Base-by-base conservation (phyloP, 2,329 filamentous ascomycete species). In the Thielaviopsis ethacetica region DNA sequence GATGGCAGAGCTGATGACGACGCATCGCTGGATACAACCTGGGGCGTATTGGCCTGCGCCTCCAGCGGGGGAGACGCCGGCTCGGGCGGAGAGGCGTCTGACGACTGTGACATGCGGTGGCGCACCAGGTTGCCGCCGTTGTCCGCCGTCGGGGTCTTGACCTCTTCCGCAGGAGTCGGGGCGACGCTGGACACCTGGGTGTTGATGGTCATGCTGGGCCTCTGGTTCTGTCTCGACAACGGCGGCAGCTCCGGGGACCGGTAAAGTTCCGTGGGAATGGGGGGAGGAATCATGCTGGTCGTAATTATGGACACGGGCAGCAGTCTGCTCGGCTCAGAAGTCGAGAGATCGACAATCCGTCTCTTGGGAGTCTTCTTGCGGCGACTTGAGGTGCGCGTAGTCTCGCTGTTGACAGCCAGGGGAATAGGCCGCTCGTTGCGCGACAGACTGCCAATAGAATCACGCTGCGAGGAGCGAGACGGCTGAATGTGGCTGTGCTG, bases 281-380 rank as follows among this genome's bases (percentile, higher is more conserved):
- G 56, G 9, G 59, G 59, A 38, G 59, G 59, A 17, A 49, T 27
- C 59, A 61, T 61, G n/a, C 53, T 34, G 21, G 27, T 56, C 1
- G 59, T 61, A 19, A 56, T 52, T 12, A 61, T 61, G n/a, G 56
- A 49, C 1, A 30, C 12, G 13, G 58, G 58, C 10, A 56, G 56
- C 21, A 38, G 51, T 52, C 59, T 51, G 52, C 57, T 59, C n/a
- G 62, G 58, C 51, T 82, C 78, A 56, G 72, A 74, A 1, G 78
- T 82, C 6, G 82, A 79, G 12, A 85, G 71, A 64, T 85, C 82
- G 19, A 85, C 81, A 59, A 85, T 84, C 26, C 82, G 76, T 56
- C 82, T 73, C 68, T 83, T 84, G 1, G 80, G 76, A 3, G 76
- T 78, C 62, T 78, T 76, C 34, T 78, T 76, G 47, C 83, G 81